Conservation (phyloP, 2,329 filamentous ascomycete species). For the Diaporthe humulicola region DNA sequence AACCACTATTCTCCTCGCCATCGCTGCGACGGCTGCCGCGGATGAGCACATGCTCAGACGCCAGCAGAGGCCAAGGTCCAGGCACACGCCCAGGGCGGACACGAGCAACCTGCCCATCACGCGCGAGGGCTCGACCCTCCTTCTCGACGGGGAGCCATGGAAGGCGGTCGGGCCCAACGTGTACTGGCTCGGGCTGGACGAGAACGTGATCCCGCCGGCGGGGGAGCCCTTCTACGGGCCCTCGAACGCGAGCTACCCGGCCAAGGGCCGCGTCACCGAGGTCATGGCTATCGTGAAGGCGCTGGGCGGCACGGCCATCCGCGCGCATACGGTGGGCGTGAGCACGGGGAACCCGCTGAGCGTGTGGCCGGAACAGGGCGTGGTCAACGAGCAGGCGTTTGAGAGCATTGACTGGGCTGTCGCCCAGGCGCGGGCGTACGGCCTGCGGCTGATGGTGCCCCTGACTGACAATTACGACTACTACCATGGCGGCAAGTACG, state of each 20-base stretch:
- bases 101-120: slow-evolving; percentile 47
- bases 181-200: slow-evolving; percentile 65
- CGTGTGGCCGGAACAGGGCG: slow-evolving; percentile 54
- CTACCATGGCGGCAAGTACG: slow-evolving; percentile 64
- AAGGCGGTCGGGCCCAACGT: slow-evolving; percentile 62
- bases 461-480: slow-evolving; percentile 64
- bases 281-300: slow-evolving; percentile 58
- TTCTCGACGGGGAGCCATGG: slow-evolving; percentile 55
- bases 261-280: slow-evolving; percentile 59
- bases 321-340: slow-evolving; percentile 60
- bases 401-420: slow-evolving; percentile 62
- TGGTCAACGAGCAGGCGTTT: slow-evolving; percentile 59
- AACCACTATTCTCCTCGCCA: background rate
- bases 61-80: background rate
- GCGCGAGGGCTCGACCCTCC: slow-evolving; percentile 52
- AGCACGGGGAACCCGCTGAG: slow-evolving; percentile 62
- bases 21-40: slow-evolving; percentile 8
- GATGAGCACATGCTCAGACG: background rate
- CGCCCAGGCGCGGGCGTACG: slow-evolving; percentile 58
- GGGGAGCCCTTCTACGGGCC: slow-evolving; percentile 60
- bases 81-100: slow-evolving; percentile 26
- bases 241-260: slow-evolving; percentile 60
- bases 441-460: slow-evolving; percentile 58
- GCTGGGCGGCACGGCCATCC: slow-evolving; percentile 60
- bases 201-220: slow-evolving; percentile 59